These are phyloP conservation scores for Chytriomyces sp. DNA, from an alignment of 192 early-diverging fungal genomes.

Conservation along the genomic window DNA sequence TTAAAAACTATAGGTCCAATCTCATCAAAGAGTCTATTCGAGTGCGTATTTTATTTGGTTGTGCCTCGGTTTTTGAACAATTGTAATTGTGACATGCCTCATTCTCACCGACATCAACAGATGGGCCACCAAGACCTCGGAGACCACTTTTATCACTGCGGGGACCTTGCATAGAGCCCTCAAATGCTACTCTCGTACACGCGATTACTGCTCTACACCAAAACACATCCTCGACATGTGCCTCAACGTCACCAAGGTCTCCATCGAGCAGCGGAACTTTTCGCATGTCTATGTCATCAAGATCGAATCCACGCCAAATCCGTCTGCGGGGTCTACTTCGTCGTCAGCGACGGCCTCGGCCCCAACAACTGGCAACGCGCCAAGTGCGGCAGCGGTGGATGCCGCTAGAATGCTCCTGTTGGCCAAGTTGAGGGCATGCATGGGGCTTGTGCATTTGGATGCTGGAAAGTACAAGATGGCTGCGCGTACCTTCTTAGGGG, in stretches of 20 bases:
- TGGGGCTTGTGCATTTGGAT: constrained; percentile 67
- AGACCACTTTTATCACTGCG: constrained; percentile 72
- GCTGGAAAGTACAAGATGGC: constrained; percentile 62
- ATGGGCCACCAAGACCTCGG: constrained; percentile 82
- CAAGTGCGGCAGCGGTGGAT: not conserved
- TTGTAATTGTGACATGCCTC: not conserved
- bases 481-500: constrained; percentile 62
- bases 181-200: constrained; percentile 66
- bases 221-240: constrained; percentile 82
- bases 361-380: not conserved
- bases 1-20: constrained; percentile 78
- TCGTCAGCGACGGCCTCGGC: not conserved
- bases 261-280: constrained; percentile 68
- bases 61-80: no score
- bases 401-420: constrained; percentile 49
- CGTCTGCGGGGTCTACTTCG: not conserved
- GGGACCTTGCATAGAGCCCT: constrained; percentile 69
- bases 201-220: constrained; percentile 78
- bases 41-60: constrained; percentile 45
- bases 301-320: constrained; percentile 66
- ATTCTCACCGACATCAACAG: constrained; percentile 38
- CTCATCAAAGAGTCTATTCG: constrained; percentile 84
- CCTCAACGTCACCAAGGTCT: constrained; percentile 74
- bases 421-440: constrained; percentile 64
- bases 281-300: constrained; percentile 74